phyloP scores from a whole-genome alignment of 2,329 filamentous ascomycete genomes.

The Spiromastix sp. region DNA sequence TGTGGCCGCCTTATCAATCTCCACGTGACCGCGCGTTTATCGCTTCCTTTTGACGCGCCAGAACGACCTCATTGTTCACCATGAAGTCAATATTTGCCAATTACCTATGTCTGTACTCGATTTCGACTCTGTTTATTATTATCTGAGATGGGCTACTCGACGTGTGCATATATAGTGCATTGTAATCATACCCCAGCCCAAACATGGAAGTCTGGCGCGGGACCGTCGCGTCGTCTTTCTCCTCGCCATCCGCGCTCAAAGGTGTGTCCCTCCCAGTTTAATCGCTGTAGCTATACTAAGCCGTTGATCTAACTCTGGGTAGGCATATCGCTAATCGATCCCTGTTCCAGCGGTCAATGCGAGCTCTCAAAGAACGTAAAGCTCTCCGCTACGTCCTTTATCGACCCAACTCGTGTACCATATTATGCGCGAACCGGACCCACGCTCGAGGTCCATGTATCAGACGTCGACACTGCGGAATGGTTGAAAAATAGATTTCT shows the following conservation, averaged over 20 bases:
- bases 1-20: too few species aligned
- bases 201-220: conserved; percentile 22
- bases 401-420: conserved; percentile 31
- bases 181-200: background rate
- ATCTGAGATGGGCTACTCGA: too few species aligned
- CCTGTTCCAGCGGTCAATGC: conserved; percentile 21
- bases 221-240: conserved; percentile 3
- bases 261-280: too few species aligned
- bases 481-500: conserved; percentile 31
- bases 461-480: conserved; percentile 21
- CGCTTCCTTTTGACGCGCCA: too few species aligned
- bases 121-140: too few species aligned
- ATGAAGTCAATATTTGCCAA: too few species aligned
- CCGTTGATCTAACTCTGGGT: background rate
- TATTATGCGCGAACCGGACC: conserved; percentile 30
- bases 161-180: too few species aligned
- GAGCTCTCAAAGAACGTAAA: conserved; percentile 24
- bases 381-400: conserved; percentile 25
- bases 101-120: too few species aligned
- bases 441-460: conserved; percentile 29
- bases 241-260: background rate
- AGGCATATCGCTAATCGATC: conserved; percentile 21
- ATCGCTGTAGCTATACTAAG: background rate
- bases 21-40: too few species aligned
- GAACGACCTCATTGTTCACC: too few species aligned